These are phyloP conservation scores for Ophiostoma australiae DNA, from an alignment of 2,329 filamentous ascomycete genomes.

Conservation along the genomic window DNA sequence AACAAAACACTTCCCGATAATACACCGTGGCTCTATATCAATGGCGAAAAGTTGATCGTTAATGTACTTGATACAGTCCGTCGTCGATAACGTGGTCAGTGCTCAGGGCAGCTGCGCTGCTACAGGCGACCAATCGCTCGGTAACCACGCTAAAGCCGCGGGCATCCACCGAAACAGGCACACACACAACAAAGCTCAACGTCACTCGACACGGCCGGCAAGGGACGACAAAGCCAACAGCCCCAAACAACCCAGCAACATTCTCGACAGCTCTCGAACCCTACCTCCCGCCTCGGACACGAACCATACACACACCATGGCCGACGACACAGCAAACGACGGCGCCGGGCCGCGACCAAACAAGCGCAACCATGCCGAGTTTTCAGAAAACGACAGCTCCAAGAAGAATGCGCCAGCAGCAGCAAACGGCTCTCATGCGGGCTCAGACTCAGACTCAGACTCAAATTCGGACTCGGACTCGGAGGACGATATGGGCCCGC, in stretches of 20 bases:
- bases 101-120: background rate
- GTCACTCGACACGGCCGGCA: background rate
- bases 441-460: constrained; percentile 19
- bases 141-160: background rate
- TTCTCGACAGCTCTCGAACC: background rate
- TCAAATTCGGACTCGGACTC: constrained; percentile 40
- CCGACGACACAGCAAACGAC: constrained; percentile 29
- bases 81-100: background rate
- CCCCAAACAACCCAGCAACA: background rate
- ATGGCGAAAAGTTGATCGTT: background rate
- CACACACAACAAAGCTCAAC: constrained; percentile 6
- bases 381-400: constrained; percentile 43
- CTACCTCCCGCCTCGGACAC: background rate
- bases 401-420: constrained; percentile 19
- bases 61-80: background rate
- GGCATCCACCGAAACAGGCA: background rate
- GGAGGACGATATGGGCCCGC: constrained; percentile 89
- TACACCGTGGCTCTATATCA: too few relatives aligned
- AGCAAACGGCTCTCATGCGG: constrained; percentile 8
- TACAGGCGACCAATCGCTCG: background rate
- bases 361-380: constrained; percentile 55
- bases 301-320: constrained; percentile 17
- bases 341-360: constrained; percentile 38
- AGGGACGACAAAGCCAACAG: background rate
- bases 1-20: background rate